Conservation (phyloP, 2,329 filamentous ascomycete species). For the Xylaria sp. region DNA sequence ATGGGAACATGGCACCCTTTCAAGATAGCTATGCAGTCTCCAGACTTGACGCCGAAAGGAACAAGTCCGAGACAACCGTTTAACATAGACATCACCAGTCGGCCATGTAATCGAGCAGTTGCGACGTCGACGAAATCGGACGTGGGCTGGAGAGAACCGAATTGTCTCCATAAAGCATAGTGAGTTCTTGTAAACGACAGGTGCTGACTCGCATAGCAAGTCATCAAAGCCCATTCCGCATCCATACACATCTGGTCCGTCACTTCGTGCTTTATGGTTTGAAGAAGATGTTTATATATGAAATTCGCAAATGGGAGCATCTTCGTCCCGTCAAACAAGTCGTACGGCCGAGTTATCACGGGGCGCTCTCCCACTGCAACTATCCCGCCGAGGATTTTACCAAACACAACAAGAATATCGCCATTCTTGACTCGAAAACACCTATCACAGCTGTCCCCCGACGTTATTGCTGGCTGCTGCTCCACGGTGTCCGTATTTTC, state of each 20-base stretch:
- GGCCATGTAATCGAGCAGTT: slow-evolving; percentile 5
- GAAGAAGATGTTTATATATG: neutral
- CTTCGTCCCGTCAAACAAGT: slow-evolving; percentile 1
- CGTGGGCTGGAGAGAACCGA: neutral
- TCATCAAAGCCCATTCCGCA: neutral
- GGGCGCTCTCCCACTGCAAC: neutral
- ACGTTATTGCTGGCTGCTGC: neutral
- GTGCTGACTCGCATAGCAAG: neutral
- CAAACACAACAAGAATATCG: neutral
- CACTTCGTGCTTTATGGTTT: neutral
- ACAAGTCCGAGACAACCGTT: neutral
- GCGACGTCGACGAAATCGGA: neutral
- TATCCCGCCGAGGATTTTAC: neutral
- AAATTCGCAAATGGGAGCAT: neutral
- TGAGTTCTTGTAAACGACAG: neutral
- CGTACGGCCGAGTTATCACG: neutral
- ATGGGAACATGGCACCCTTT: slow-evolving; percentile 7
- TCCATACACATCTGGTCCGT: neutral
- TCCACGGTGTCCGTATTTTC: neutral
- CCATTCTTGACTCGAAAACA: neutral
- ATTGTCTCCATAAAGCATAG: neutral
- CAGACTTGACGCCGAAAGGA: neutral
- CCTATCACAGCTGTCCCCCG: neutral
- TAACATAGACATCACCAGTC: neutral
- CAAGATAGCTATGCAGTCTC: neutral